phyloP scores from a whole-genome alignment of 2,329 filamentous ascomycete species.

The Nigrospora osmanthi region DNA sequence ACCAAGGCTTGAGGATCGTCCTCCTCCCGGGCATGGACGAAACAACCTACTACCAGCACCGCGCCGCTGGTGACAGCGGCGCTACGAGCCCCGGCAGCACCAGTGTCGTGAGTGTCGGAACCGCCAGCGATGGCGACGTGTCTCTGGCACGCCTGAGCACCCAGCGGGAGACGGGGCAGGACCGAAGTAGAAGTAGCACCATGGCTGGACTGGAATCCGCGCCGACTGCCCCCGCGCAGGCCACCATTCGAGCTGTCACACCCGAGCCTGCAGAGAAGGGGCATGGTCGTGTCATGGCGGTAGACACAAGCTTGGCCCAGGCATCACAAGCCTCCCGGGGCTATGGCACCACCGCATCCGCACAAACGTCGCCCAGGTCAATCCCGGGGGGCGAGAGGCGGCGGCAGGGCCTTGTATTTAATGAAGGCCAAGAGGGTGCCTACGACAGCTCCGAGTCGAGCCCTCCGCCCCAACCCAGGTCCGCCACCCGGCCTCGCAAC shows the following conservation, averaged over 20 bases:
- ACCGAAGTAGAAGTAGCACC: conserved; percentile 11
- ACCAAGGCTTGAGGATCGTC: conserved; percentile 36
- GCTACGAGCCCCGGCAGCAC: conserved; percentile 2
- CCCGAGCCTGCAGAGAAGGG: conserved; percentile 44
- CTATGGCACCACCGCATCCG: conserved; percentile 26
- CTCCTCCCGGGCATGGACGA: conserved; percentile 38
- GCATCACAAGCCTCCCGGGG: conserved; percentile 21
- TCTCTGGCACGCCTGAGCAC: conserved; percentile 3
- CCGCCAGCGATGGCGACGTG: conserved; percentile 10
- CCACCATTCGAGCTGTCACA: conserved; percentile 57
- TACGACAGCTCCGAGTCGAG: conserved; percentile 39
- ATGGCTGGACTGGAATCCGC: conserved; percentile 15
- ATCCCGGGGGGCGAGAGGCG: conserved; percentile 36
- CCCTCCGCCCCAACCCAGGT: conserved; percentile 25
- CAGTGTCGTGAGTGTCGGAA: conserved; percentile 4
- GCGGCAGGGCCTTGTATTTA: conserved; percentile 54
- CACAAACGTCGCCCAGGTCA: conserved; percentile 39
- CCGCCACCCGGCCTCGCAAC: conserved; percentile 42
- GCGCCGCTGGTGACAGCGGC: conserved; percentile 22
- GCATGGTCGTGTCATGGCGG: conserved; percentile 6
- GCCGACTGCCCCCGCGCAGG: conserved; percentile 20
- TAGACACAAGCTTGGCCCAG: conserved; percentile 13
- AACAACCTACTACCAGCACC: conserved; percentile 11
- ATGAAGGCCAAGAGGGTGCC: conserved; percentile 44
- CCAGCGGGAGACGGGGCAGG: conserved; percentile 14